Conservation (phyloP, 1,284 basidiomycete genomes). For the Cerioporus squamosus region DNA sequence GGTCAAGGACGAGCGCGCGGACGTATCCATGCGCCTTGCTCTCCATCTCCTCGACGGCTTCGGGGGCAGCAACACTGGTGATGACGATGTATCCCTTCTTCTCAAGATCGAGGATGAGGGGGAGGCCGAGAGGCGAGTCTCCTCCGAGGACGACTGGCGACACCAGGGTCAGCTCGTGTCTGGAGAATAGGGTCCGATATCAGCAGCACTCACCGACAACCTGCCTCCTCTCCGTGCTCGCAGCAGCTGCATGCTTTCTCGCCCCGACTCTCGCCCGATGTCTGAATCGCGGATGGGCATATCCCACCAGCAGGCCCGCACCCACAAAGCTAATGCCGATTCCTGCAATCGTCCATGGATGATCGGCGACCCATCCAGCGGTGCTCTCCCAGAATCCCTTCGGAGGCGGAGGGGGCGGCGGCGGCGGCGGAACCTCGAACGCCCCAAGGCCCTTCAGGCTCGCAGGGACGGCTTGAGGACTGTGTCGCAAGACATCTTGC, state of each 20-base stretch:
- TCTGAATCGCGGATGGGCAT: slow-evolving; percentile 37
- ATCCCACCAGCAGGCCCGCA: slow-evolving; percentile 61
- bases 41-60: slow-evolving; percentile 67
- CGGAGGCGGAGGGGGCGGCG: slow-evolving; percentile 57
- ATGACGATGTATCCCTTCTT: slow-evolving; percentile 81
- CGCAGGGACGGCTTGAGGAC: slow-evolving; percentile 60
- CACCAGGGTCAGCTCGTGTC: not conserved
- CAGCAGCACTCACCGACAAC: slow-evolving; percentile 58
- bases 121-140: slow-evolving; percentile 69
- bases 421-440: slow-evolving; percentile 68
- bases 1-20: slow-evolving; percentile 78
- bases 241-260: slow-evolving; percentile 39
- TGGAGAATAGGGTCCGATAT: not conserved
- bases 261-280: slow-evolving; percentile 24
- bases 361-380: slow-evolving; percentile 53
- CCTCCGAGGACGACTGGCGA: slow-evolving; percentile 76
- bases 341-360: slow-evolving; percentile 63
- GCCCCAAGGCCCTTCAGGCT: slow-evolving; percentile 66
- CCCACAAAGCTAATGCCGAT: slow-evolving; percentile 60
- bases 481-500: slow-evolving; percentile 79
- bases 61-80: slow-evolving; percentile 69
- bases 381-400: slow-evolving; percentile 48
- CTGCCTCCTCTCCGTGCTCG: slow-evolving; percentile 56
- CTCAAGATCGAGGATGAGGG: slow-evolving; percentile 74
- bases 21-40: slow-evolving; percentile 71